Conservation (phyloP, 2,329 filamentous ascomycete genomes). For the Chaetomium olivaceum region DNA sequence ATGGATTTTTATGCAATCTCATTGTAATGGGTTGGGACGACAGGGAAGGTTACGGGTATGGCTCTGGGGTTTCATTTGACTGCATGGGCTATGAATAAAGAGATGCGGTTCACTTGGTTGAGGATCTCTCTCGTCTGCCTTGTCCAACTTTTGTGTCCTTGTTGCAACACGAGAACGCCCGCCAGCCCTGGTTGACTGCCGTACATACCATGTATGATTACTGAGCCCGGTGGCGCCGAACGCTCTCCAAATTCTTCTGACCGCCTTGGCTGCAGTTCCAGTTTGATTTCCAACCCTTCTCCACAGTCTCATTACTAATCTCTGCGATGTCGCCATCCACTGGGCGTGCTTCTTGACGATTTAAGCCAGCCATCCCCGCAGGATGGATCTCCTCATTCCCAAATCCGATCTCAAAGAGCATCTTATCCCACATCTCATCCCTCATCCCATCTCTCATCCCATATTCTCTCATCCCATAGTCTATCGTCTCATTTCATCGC, state of each 20-base stretch:
- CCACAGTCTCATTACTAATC: slow-evolving; percentile 1
- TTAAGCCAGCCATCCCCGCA: background rate
- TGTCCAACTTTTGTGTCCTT: background rate
- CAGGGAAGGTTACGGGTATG: background rate
- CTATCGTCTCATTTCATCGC: background rate
- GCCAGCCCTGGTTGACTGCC: background rate
- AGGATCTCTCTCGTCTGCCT: background rate
- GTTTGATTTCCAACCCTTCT: background rate
- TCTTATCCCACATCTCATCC: background rate
- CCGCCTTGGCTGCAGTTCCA: slow-evolving; percentile 1
- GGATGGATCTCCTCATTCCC: background rate
- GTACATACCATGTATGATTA: background rate
- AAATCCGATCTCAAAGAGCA: too few relatives aligned
- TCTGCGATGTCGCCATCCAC: background rate
- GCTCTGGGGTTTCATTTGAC: background rate
- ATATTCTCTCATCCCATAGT: background rate
- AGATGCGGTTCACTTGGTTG: background rate
- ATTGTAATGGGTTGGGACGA: background rate
- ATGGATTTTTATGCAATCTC: background rate
- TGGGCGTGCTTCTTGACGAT: background rate
- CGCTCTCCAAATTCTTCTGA: background rate
- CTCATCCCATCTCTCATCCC: too few relatives aligned
- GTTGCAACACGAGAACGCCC: too few relatives aligned
- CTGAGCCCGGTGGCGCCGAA: background rate
- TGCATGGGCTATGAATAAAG: background rate